Conservation (phyloP, 345 rosid genomes). For the Citrus glauca region DNA sequence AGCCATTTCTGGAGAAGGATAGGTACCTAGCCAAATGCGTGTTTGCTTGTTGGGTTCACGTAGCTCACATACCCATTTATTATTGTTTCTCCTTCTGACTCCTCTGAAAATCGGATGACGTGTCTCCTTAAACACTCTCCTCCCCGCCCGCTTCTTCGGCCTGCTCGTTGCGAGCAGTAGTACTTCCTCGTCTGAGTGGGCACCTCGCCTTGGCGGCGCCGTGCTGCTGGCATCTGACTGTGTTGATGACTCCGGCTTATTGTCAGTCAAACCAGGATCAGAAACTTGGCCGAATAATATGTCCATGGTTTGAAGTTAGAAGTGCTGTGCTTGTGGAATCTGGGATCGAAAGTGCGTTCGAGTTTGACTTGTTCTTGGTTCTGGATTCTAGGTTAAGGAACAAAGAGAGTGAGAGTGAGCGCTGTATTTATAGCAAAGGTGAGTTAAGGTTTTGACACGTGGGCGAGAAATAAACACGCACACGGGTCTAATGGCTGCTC, state of each 20-base stretch:
- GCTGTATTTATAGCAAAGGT: background rate
- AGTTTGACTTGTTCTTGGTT: background rate
- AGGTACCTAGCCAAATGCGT: constrained; percentile 79
- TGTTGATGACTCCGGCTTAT: constrained; percentile 8
- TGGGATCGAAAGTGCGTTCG: background rate
- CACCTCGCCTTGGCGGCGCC: background rate
- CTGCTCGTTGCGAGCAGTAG: constrained; percentile 41
- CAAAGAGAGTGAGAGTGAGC: background rate
- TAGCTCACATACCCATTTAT: constrained; percentile 76
- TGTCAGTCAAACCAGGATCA: background rate
- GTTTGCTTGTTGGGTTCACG: constrained; percentile 54
- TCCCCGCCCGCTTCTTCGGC: constrained; percentile 69
- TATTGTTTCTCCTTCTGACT: constrained; percentile 44
- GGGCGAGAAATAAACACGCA: background rate
- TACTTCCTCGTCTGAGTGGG: constrained; percentile 34
- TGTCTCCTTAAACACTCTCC: constrained; percentile 62
- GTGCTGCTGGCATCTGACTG: constrained; percentile 16
- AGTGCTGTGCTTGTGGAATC: background rate
- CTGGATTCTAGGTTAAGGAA: background rate
- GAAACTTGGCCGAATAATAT: constrained; percentile 4
- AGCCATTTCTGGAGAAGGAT: constrained; percentile 73
- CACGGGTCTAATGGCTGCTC: background rate
- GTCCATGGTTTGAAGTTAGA: background rate
- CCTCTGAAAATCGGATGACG: constrained; percentile 78
- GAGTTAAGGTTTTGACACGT: background rate